These are phyloP conservation scores for Leptomonas pyrrhocoris DNA, from an alignment of 208 protist genomes.

Conservation along the genomic window DNA sequence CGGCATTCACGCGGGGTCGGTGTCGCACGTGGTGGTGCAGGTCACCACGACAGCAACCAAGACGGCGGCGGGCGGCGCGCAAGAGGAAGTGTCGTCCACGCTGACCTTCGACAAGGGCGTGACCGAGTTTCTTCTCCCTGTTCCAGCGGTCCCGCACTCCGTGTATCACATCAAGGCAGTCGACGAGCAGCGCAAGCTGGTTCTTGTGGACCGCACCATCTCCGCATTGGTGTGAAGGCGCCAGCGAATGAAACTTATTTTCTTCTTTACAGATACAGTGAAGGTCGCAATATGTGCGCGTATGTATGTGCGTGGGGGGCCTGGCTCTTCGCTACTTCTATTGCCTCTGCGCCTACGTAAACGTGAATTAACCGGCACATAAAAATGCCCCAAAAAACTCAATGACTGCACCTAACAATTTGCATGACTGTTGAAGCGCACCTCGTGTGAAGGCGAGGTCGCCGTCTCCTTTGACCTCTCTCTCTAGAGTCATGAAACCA, in stretches of 20 bases:
- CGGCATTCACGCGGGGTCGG: slow-evolving; percentile 41
- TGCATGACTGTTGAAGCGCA: no score
- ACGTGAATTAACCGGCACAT: no score
- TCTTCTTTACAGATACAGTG: neutral
- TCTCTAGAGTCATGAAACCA: no score
- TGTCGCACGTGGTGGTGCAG: slow-evolving; percentile 52
- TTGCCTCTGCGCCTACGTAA: neutral
- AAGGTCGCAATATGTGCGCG: neutral
- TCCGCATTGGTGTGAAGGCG: neutral
- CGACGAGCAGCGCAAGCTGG: slow-evolving; percentile 51
- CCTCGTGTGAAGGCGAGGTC: no score
- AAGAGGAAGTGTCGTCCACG: slow-evolving; percentile 34
- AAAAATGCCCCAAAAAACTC: no score
- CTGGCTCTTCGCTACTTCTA: neutral
- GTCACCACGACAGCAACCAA: slow-evolving; percentile 24
- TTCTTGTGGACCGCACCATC: slow-evolving; percentile 54
- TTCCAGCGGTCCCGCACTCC: slow-evolving; percentile 15
- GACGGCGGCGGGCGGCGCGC: neutral
- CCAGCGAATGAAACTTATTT: no score
- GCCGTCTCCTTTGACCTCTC: no score
- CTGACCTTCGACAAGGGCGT: slow-evolving; percentile 71
- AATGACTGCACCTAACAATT: no score
- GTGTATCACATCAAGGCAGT: slow-evolving; percentile 60
- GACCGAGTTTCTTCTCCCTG: slow-evolving; percentile 46
- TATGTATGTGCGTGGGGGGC: neutral